A percentile compares a stretch with the other conserved stretches of the same genome.
phyloP scores from a whole-genome alignment of 2,329 filamentous ascomycete species.

The Bipolaris bicolor region DNA sequence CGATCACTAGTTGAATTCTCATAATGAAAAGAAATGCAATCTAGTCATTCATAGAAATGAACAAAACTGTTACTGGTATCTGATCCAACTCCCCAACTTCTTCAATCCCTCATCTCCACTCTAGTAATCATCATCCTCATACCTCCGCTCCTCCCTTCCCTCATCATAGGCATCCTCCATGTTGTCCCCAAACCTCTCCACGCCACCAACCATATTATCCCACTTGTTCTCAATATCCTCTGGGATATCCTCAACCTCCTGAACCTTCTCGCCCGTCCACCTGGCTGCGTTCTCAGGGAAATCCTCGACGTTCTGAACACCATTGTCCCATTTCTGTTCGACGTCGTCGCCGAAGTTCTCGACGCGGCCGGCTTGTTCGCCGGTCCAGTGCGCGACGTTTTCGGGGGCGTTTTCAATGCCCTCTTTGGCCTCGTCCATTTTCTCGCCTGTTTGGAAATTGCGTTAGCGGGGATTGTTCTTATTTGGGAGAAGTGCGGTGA shows the following conservation, averaged over 20 bases:
- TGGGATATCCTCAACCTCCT: constrained; percentile 32
- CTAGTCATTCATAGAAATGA: too few relatives aligned
- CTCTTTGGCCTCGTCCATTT: constrained; percentile 26
- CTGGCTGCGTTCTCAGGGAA: constrained; percentile 32
- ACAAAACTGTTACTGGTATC: too few relatives aligned
- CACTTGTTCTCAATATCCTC: constrained; percentile 33
- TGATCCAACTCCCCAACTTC: too few relatives aligned
- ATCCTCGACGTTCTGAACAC: constrained; percentile 31
- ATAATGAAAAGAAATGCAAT: too few relatives aligned
- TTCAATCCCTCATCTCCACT: too few relatives aligned
- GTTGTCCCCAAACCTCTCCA: constrained; percentile 28
- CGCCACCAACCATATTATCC: constrained; percentile 25
- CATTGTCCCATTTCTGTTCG: constrained; percentile 27
- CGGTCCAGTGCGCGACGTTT: constrained; percentile 32
- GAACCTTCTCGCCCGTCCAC: constrained; percentile 34
- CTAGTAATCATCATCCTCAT: constrained; percentile 29
- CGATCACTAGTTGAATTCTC: too few relatives aligned
- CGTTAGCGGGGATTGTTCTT: neutral
- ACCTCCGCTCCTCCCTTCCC: constrained; percentile 30
- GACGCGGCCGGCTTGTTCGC: constrained; percentile 31
- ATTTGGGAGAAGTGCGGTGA: neutral
- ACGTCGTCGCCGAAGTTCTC: constrained; percentile 32
- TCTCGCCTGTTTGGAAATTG: constrained; percentile 23
- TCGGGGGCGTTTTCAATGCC: constrained; percentile 30
- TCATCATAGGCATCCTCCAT: constrained; percentile 35